Conservation (phyloP, 345 rosid genomes). For the Corchorus capsularis region DNA sequence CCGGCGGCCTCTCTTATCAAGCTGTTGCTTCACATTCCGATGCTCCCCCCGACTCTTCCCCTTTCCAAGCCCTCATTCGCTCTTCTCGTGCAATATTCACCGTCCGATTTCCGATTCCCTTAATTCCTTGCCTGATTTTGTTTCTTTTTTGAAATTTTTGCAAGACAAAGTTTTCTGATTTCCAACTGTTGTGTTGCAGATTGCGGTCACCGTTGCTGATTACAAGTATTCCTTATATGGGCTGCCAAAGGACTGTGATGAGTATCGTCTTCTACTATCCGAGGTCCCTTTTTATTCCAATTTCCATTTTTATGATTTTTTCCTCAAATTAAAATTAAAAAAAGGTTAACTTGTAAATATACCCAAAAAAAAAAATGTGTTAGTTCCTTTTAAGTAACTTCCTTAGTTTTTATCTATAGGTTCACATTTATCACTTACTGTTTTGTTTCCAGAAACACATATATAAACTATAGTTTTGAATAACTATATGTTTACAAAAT, state of each 20-base stretch:
- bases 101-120: conserved; percentile 31
- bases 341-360: too few species aligned
- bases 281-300: conserved; percentile 47
- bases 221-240: conserved; percentile 59
- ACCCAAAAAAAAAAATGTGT: too few species aligned
- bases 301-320: too few species aligned
- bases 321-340: too few species aligned
- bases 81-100: conserved; percentile 63
- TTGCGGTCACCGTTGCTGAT: conserved; percentile 60
- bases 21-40: conserved; percentile 26
- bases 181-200: conserved; percentile 36
- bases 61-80: conserved; percentile 46
- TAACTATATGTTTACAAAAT: too few species aligned
- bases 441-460: too few species aligned
- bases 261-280: conserved; percentile 46
- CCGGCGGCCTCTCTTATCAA: conserved; percentile 47
- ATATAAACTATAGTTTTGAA: neutral
- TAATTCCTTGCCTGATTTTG: neutral
- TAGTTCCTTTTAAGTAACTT: neutral
- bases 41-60: conserved; percentile 28
- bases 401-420: neutral
- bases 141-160: neutral
- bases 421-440: neutral
- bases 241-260: conserved; percentile 46
- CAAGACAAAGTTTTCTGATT: neutral